phyloP scores from a whole-genome alignment of 176 grass and related monocot species.

The Juncus effusus region DNA sequence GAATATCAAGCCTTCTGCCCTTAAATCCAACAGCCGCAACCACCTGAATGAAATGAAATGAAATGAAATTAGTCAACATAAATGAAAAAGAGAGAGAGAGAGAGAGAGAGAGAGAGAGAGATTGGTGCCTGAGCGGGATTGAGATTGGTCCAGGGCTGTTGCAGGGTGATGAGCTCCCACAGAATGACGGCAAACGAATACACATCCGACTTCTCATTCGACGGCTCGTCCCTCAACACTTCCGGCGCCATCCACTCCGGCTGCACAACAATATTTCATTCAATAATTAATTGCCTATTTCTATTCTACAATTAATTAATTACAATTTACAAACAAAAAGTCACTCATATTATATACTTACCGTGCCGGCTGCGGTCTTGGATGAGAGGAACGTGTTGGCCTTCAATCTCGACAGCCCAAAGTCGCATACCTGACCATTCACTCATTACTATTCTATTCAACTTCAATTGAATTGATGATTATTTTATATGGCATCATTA shows the following conservation, averaged over 20 bases:
- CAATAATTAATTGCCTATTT: not conserved
- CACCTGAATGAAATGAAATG: conserved; percentile 38
- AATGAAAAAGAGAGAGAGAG: conserved; percentile 17
- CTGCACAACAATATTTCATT: conserved; percentile 28
- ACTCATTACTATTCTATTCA: conserved; percentile 14
- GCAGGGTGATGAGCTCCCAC: conserved; percentile 91
- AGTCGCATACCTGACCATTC: conserved; percentile 56
- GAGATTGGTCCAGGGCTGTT: conserved; percentile 74
- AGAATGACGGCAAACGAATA: conserved; percentile 80
- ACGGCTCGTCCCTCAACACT: conserved; percentile 63
- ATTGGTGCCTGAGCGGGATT: conserved; percentile 57
- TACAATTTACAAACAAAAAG: not conserved
- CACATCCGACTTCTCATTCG: conserved; percentile 91
- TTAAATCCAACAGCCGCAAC: conserved; percentile 77
- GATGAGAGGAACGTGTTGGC: conserved; percentile 84
- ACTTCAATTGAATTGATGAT: not conserved
- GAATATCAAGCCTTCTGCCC: conserved; percentile 65
- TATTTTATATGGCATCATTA: conserved; percentile 13
- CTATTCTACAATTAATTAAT: not conserved
- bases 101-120: not conserved
- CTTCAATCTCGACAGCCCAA: conserved; percentile 83
- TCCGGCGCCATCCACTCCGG: conserved; percentile 96
- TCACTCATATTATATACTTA: conserved; percentile 28
- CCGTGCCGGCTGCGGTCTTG: conserved; percentile 77
- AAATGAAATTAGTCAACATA: conserved; percentile 10